Percentiles rank a stretch among this genome's conserved stretches.
Conservation (phyloP, 2,329 filamentous ascomycete genomes). For the Westerdykella ornata region DNA sequence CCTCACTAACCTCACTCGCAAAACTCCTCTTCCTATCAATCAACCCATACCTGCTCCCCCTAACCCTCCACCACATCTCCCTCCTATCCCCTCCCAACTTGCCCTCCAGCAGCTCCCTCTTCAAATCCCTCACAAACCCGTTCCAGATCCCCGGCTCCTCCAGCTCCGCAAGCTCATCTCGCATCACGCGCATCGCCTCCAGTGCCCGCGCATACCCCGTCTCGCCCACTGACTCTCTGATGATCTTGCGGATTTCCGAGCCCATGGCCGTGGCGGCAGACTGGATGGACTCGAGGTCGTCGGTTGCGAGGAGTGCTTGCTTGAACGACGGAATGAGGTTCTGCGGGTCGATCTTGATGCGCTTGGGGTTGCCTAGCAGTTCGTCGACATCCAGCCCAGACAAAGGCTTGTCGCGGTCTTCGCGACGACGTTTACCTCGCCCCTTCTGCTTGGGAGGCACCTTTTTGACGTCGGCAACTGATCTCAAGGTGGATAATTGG, state of each 20-base stretch:
- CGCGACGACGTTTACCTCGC: constrained; percentile 52
- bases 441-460: constrained; percentile 75
- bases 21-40: constrained; percentile 60
- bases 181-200: constrained; percentile 70
- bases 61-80: constrained; percentile 75
- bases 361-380: constrained; percentile 59
- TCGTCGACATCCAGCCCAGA: constrained; percentile 84
- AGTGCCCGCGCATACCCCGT: constrained; percentile 65
- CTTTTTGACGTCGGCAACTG: constrained; percentile 69
- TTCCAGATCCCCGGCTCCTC: constrained; percentile 77
- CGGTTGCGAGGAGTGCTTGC: constrained; percentile 59
- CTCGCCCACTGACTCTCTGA: constrained; percentile 69
- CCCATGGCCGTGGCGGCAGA: constrained; percentile 70
- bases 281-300: constrained; percentile 56
- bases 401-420: constrained; percentile 69
- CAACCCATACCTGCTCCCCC: constrained; percentile 62
- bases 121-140: constrained; percentile 62
- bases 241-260: constrained; percentile 59
- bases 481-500: constrained; percentile 57
- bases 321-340: constrained; percentile 92
- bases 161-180: constrained; percentile 65
- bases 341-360: constrained; percentile 53
- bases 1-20: constrained; percentile 58
- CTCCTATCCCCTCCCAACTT: constrained; percentile 68
- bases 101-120: constrained; percentile 61